These are phyloP conservation scores for Boletus barrowsii DNA, from an alignment of 768 basidiomycete species.

Conservation along the genomic window DNA sequence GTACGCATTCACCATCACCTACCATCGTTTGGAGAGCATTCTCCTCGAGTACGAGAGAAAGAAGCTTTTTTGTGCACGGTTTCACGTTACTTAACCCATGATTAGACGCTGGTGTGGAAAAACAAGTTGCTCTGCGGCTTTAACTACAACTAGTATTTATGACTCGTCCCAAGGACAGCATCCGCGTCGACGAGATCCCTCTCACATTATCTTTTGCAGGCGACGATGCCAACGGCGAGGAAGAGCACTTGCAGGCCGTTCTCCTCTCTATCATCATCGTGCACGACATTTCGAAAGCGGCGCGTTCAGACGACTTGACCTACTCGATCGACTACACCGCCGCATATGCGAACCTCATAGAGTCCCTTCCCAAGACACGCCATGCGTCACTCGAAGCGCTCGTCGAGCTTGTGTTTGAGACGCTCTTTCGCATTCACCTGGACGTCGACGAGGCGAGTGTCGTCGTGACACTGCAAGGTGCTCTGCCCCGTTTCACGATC, in stretches of 20 bases:
- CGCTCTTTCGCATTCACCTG: conserved; percentile 35
- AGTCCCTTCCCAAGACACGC: conserved; percentile 17
- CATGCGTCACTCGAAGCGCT: conserved; percentile 50
- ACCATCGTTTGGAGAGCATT: no score
- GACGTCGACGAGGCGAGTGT: conserved; percentile 40
- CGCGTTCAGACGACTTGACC: conserved; percentile 49
- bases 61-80: no score
- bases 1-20: no score
- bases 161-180: conserved; percentile 22
- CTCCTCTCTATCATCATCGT: conserved; percentile 48
- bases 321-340: conserved; percentile 65
- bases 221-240: conserved; percentile 27
- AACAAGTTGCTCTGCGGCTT: no score
- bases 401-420: conserved; percentile 37
- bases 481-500: conserved; percentile 40
- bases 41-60: no score
- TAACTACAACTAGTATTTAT: background rate
- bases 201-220: conserved; percentile 40
- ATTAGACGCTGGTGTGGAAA: no score
- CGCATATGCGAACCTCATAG: conserved; percentile 30
- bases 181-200: conserved; percentile 49
- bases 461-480: conserved; percentile 47
- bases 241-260: conserved; percentile 46
- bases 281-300: conserved; percentile 49
- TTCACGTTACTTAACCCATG: no score